These are phyloP conservation scores for Colletotrichum trifolii DNA, from an alignment of 2,329 filamentous ascomycete genomes.

Conservation along the genomic window DNA sequence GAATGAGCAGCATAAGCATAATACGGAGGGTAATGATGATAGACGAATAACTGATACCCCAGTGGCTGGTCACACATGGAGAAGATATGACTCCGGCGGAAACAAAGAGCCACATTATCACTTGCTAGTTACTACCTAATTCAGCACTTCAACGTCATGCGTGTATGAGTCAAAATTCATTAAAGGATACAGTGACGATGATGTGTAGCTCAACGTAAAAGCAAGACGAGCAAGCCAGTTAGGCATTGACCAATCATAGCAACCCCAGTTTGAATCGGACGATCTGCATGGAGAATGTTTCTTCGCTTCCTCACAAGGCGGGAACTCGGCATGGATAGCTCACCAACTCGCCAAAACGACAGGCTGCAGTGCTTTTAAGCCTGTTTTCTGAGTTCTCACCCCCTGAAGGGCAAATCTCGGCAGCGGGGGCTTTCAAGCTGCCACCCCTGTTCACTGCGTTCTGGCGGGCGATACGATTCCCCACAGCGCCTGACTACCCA, in stretches of 20 bases:
- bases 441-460: slow-evolving; percentile 9
- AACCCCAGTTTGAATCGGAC: background rate
- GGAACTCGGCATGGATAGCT: slow-evolving; percentile 14
- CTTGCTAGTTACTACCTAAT: too few relatives aligned
- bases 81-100: too few relatives aligned
- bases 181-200: too few relatives aligned
- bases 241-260: slow-evolving; percentile 29
- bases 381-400: slow-evolving; percentile 18
- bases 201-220: background rate
- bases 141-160: too few relatives aligned
- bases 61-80: too few relatives aligned
- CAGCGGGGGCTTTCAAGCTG: slow-evolving; percentile 17
- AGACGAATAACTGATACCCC: too few relatives aligned
- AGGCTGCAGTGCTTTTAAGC: slow-evolving; percentile 25
- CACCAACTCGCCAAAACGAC: slow-evolving; percentile 1
- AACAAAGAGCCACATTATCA: too few relatives aligned
- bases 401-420: slow-evolving; percentile 33
- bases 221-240: background rate
- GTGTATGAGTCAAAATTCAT: too few relatives aligned
- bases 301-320: slow-evolving; percentile 6
- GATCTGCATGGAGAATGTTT: slow-evolving; percentile 18
- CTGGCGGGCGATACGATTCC: slow-evolving; percentile 4
- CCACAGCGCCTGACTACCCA: slow-evolving; percentile 14
- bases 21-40: too few relatives aligned
- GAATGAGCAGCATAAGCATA: too few relatives aligned